Evolutionary conservation across 2,329 filamentous ascomycete genomes (phyloP), one percentile per base, ranked within the genome.

Genomic region (Arachnomyces sp.): DNA sequence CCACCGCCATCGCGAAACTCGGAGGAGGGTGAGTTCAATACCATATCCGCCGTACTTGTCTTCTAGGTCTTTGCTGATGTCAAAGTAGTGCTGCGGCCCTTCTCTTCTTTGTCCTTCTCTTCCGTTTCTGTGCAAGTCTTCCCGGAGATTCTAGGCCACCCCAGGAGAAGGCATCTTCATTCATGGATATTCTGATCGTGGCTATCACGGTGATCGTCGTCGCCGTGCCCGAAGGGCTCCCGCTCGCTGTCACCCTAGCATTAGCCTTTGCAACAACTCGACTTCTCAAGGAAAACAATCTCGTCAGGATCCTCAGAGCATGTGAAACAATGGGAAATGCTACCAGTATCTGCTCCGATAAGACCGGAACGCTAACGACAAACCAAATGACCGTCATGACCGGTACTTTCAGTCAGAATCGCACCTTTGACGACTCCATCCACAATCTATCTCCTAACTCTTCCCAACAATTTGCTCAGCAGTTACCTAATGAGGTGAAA

Each of bases 1-100:
- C 84, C 43, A 80, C 84, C 48, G 86, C 83, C 65, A 87, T 87
- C 56, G 83, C 83, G 43, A 85, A 84, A 61, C 67, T 86, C 28
- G 83, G 83, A 62, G 86, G 86, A 58, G 79, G 73, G 63, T 66
- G 55, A 55, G 47, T 44, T 11, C 3, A 13, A 11, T 13, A 4
- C 11, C 21, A 7, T 30, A n/a, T 13, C 11, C 3, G 30, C 21
- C 13, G 13, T 5, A 28, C 16, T 25, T 18, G 11, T 28, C 28
- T n/a, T 12, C 28, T 0, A 1, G 18, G 6, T 37, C 36, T 48
- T 55, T 30, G 54, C 40, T 28, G 6, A 14, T 31, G 18, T 28
- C 7, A 9, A 9, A n/a, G 42, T 36, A 13, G 21, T 33, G 54
- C 69, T 43, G 81, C 83, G 34, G 85, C 82, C 46, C 67, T 87